Evolutionary conservation across 768 basidiomycete genomes (phyloP).

Genomic region (Calocybe cyanea): DNA sequence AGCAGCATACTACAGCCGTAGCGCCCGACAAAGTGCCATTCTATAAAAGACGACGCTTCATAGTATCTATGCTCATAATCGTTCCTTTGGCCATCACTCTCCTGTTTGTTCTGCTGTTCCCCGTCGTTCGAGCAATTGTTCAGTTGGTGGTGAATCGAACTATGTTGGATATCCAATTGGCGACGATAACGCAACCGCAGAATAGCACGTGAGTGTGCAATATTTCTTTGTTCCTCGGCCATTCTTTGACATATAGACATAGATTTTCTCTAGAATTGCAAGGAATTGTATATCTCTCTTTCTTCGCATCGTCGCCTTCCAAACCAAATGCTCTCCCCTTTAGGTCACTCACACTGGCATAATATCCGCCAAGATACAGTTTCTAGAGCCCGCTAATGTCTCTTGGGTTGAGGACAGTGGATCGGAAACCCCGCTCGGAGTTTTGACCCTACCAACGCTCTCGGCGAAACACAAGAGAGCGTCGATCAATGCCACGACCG

Average conservation of each 20-base stretch:
- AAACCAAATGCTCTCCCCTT: background rate
- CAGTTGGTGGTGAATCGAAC: constrained; percentile 60
- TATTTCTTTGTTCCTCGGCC: background rate
- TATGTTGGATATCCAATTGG: constrained; percentile 49
- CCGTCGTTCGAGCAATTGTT: constrained; percentile 62
- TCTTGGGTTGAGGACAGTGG: constrained; percentile 51
- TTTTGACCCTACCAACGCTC: constrained; percentile 44
- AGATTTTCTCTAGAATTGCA: constrained; percentile 48
- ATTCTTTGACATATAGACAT: background rate
- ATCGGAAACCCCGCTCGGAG: constrained; percentile 49
- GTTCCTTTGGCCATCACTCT: constrained; percentile 54
- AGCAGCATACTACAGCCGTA: constrained; percentile 15
- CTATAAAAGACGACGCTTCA: constrained; percentile 63
- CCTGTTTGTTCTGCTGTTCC: constrained; percentile 65
- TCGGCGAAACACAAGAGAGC: constrained; percentile 53
- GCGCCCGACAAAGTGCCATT: constrained; percentile 34
- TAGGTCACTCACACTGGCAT: constrained; percentile 67
- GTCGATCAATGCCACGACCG: constrained; percentile 54
- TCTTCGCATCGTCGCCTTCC: background rate
- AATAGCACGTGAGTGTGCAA: constrained; percentile 49
- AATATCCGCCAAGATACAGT: constrained; percentile 59
- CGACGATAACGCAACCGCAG: constrained; percentile 47
- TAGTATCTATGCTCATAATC: constrained; percentile 49
- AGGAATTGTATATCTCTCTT: constrained; percentile 41
- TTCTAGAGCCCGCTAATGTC: constrained; percentile 53